phyloP scores from a whole-genome alignment of 306 rosid species.

The Begonia peltatifolia region DNA sequence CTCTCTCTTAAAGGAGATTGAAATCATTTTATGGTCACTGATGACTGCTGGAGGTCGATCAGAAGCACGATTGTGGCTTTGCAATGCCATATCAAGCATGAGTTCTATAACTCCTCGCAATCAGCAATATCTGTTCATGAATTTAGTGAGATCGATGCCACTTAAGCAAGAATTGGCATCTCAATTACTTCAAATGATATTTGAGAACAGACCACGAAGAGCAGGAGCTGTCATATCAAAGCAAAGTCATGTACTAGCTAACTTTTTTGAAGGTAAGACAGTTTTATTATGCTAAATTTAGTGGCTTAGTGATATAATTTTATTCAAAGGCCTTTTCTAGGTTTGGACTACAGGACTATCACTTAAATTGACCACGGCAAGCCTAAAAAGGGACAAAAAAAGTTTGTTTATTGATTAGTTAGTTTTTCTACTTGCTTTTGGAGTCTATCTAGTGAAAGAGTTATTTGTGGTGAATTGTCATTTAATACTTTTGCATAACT shows the following conservation, averaged over 20 bases:
- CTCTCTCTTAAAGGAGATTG: slow-evolving; percentile 45
- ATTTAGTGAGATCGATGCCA: slow-evolving; percentile 26
- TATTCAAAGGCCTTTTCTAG: too few species aligned
- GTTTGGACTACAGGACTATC: too few species aligned
- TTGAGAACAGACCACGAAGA: slow-evolving; percentile 38
- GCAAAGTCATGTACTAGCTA: slow-evolving; percentile 33
- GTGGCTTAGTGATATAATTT: too few species aligned
- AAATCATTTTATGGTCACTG: slow-evolving; percentile 39
- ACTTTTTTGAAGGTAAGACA: slow-evolving; percentile 41
- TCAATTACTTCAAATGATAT: slow-evolving; percentile 55
- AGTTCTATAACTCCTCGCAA: slow-evolving; percentile 23
- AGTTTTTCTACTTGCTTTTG: too few species aligned
- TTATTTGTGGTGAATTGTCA: too few species aligned
- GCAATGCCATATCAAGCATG: slow-evolving; percentile 41
- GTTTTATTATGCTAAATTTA: not conserved
- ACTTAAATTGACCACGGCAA: too few species aligned
- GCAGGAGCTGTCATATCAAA: slow-evolving; percentile 43
- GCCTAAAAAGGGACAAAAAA: too few species aligned
- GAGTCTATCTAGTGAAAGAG: too few species aligned
- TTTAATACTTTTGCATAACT: too few species aligned
- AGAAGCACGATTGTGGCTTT: slow-evolving; percentile 78
- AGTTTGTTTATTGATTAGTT: too few species aligned
- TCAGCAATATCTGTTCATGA: slow-evolving; percentile 39
- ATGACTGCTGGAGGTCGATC: slow-evolving; percentile 43
- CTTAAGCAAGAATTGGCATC: slow-evolving; percentile 36